Base-by-base conservation (phyloP, 1,139 yeast genomes). In the Taphrina betulina region DNA sequence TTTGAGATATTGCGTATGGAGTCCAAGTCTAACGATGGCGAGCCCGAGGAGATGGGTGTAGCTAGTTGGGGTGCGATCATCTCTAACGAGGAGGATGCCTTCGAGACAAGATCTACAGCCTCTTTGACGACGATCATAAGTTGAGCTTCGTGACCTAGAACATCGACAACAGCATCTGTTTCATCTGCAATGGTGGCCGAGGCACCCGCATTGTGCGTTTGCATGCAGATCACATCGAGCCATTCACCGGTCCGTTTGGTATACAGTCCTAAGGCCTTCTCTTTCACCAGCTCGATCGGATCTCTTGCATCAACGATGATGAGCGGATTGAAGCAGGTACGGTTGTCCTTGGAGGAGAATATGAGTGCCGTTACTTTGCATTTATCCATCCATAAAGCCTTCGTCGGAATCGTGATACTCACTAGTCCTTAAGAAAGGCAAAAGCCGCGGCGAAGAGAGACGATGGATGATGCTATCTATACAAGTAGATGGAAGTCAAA, bases 271-370 rank as follows among this genome's bases (percentile, higher is more conserved):
- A 43, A 17, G 7, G 48, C 48, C 19, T 43, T 43, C 17, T 23
- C 16, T 3, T 19, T 28, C 29, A 43, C n/a, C 2, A 17, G 37
- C 10, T 29, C 48, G 22, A 43, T 43, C 10, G 48, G 29, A 7
- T 20, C 24, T 7, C n/a, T 19, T 14, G 16, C 38, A n/a, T 43
- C 17, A 5, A 43, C 38, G n/a, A 33, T 23, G 26, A 43, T 14
- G 37, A 43, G 29, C 17, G 48, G 48, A 19, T 29, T 43, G 48
- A 43, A 43, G 20, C 48, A 43, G 7, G 29, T 23, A 36, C 23
- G 29, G 10, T 22, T 22, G 14, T 43, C 26, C 37, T 29, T 19
- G n/a, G 7, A 17, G 14, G 48, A 29, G 12, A 17, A 43, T 4
- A 43, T 16, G 4, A 43, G 38, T 5, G 31, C 38, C 14, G 48